These are phyloP conservation scores for Darksidea phi DNA, from an alignment of 495 filamentous ascomycete species.

Conservation along the genomic window DNA sequence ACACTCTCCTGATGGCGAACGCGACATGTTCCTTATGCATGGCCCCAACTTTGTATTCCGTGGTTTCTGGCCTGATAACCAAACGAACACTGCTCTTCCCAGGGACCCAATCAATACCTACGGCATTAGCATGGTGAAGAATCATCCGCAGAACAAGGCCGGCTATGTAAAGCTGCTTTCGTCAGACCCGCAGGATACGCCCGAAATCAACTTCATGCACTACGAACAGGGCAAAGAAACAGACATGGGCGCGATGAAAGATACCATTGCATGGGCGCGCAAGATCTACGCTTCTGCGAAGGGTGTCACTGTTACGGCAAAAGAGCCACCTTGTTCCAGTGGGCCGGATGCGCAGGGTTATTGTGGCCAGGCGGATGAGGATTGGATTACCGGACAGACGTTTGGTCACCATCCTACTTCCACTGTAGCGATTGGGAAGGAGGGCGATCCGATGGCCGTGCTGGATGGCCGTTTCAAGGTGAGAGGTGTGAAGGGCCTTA, in stretches of 20 bases:
- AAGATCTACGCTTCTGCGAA: conserved; percentile 13
- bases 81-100: conserved; percentile 15
- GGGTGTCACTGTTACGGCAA: conserved; percentile 9
- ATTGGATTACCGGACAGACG: conserved; percentile 31
- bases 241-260: conserved; percentile 28
- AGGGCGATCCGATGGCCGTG: conserved; percentile 48
- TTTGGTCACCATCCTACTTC: conserved; percentile 32
- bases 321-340: conserved; percentile 23
- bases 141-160: conserved; percentile 24
- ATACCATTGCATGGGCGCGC: conserved; percentile 27
- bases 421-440: conserved; percentile 34
- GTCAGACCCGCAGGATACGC: conserved; percentile 26
- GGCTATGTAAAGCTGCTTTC: conserved; percentile 24
- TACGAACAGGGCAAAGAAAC: conserved; percentile 19
- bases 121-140: conserved; percentile 30
- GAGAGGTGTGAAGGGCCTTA: conserved; percentile 27
- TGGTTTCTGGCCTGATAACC: conserved; percentile 29
- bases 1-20: conserved; percentile 25
- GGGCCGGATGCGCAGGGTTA: conserved; percentile 22
- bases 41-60: conserved; percentile 27
- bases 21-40: conserved; percentile 31
- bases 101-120: conserved; percentile 14
- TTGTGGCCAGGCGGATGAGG: conserved; percentile 25
- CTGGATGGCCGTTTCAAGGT: conserved; percentile 28
- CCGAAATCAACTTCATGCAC: conserved; percentile 29